Conservation (phyloP, 306 rosid species). For the Quercus cerris region DNA sequence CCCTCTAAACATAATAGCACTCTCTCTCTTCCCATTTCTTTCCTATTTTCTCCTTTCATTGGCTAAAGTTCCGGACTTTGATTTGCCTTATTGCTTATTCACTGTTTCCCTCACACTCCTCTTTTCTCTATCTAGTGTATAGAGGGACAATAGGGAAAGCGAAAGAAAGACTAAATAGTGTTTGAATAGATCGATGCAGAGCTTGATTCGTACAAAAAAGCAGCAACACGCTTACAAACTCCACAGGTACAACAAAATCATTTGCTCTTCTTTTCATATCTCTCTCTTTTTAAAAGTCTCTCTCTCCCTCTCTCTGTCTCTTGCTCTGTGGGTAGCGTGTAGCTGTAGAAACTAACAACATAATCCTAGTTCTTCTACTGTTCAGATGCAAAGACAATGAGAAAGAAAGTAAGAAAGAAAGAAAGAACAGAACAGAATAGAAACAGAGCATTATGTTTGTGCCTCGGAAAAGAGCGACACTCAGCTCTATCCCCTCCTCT, state of each 20-base stretch:
- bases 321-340: slow-evolving; percentile 30
- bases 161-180: not conserved
- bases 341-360: slow-evolving; percentile 4
- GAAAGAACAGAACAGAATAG: slow-evolving; percentile 1
- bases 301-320: not conserved
- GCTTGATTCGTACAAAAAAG: slow-evolving; percentile 7
- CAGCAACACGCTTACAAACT: slow-evolving; percentile 23
- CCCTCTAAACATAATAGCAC: too few species aligned
- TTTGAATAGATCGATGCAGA: not conserved
- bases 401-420: slow-evolving; percentile 1
- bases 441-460: slow-evolving; percentile 15
- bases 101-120: too few species aligned
- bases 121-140: not conserved
- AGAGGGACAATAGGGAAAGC: slow-evolving; percentile 2
- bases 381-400: slow-evolving; percentile 30
- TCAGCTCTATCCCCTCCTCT: not conserved
- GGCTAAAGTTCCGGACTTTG: too few species aligned
- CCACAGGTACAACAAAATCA: slow-evolving; percentile 17
- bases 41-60: too few species aligned
- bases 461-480: slow-evolving; percentile 53
- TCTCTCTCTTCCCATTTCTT: too few species aligned
- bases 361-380: slow-evolving; percentile 16
- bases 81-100: too few species aligned
- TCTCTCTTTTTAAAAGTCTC: not conserved
- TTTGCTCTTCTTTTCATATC: not conserved